Conservation (phyloP, 257 asterid genomes). For the Solanum etuberosum region DNA sequence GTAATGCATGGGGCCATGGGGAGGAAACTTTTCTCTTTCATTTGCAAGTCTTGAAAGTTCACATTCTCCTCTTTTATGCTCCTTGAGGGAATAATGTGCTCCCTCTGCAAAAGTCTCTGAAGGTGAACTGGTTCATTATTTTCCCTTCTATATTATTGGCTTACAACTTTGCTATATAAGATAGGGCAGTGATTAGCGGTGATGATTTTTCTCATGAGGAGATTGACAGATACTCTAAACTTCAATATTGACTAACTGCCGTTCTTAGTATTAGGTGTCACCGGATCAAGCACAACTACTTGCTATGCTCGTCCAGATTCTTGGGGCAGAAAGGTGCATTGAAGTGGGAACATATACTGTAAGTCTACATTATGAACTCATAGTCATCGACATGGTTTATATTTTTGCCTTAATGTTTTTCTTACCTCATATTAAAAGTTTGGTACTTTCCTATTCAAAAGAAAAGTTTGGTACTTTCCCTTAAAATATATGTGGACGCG, state of each 20-base stretch:
- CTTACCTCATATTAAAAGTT: background rate
- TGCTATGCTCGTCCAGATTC: slow-evolving; percentile 75
- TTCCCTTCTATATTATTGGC: background rate
- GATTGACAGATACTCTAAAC: background rate
- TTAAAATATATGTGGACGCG: background rate
- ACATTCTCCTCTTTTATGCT: background rate
- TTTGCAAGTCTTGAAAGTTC: background rate
- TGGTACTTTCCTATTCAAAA: background rate
- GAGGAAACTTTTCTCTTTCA: background rate
- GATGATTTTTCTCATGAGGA: background rate
- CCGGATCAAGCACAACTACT: slow-evolving; percentile 98
- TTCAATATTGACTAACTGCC: background rate
- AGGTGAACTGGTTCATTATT: background rate
- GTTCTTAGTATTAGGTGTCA: slow-evolving; percentile 41
- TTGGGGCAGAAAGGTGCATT: slow-evolving; percentile 82
- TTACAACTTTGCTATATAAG: background rate
- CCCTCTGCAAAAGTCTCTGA: background rate
- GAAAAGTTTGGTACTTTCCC: background rate
- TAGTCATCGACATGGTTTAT: background rate
- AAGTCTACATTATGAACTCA: slow-evolving; percentile 8
- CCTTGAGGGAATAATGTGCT: background rate
- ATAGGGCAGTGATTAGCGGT: background rate
- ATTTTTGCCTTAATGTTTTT: background rate
- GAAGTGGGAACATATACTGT: slow-evolving; percentile 93
- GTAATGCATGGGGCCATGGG: background rate